Evolutionary conservation across 164 flowering plant genomes (phyloP).

Genomic region (Nelumbo lutea): DNA sequence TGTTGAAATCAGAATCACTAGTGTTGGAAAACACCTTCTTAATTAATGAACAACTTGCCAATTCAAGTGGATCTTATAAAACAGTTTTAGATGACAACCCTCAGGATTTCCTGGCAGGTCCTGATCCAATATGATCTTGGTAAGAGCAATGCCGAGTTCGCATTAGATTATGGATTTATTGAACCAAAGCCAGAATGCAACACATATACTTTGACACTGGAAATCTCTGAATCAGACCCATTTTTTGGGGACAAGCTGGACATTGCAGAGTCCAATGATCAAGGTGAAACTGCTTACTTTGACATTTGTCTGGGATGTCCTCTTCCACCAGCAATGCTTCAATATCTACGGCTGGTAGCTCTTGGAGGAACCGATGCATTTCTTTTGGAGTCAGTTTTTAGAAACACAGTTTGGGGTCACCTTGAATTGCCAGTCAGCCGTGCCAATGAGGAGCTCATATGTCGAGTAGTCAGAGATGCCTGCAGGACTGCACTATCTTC

Average conservation of each 20-base stretch:
- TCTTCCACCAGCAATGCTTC: conserved; percentile 71
- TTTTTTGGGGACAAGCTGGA: conserved; percentile 85
- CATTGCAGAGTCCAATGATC: conserved; percentile 80
- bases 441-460: conserved; percentile 80
- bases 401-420: conserved; percentile 78
- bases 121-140: conserved; percentile 77
- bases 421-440: conserved; percentile 81
- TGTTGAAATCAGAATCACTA: too few species aligned
- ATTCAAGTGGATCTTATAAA: neutral
- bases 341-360: conserved; percentile 72
- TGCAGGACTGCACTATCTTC: conserved; percentile 74
- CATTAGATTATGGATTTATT: conserved; percentile 86
- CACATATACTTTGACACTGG: conserved; percentile 63
- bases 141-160: conserved; percentile 90
- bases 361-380: conserved; percentile 92
- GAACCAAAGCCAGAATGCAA: conserved; percentile 58
- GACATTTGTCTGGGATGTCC: conserved; percentile 57
- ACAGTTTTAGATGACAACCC: neutral
- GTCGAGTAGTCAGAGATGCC: conserved; percentile 64
- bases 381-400: conserved; percentile 82
- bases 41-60: too few species aligned
- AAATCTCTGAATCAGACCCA: conserved; percentile 73
- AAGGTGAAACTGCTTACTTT: conserved; percentile 68
- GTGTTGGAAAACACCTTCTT: too few species aligned
- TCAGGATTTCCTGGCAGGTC: conserved; percentile 42